Base-by-base conservation (phyloP, 495 filamentous ascomycete genomes). In the Penicillium fimorum region DNA sequence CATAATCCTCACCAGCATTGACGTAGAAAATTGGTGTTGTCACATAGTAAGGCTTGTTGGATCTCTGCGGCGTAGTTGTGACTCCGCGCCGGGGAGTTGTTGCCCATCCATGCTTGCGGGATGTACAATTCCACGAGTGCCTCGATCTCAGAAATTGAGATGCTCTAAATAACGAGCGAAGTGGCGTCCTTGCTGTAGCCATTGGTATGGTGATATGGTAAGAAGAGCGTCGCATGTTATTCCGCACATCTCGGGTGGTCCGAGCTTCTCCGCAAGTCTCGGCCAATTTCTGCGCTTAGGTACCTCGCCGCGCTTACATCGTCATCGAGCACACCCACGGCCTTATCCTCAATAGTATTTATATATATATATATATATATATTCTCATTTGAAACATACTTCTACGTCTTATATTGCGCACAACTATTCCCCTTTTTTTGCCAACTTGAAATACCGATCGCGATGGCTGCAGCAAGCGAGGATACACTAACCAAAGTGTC, bases 11-110 rank as follows among this genome's bases (percentile, higher is more conserved):
- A 95, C 92, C 86, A 22, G 92, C 90, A 81, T 99, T 99, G 71
- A 97, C 95, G 68, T 99, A 99, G 79, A 97, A 99, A 47, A 99
- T 99, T 7, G 94, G 94, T 7, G 90, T 92, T 4, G 94, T 97
- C 62, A 97, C 79, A 81, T 97, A 97, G 79, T 87, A 97, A 5
- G 95, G 92, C 77, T 98, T 97, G 60, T 79, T 75, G 40, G 66
- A 50, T 29, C 61, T 56, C 29, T 53, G 53, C 50, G 70, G 50
- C 25, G 59, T 60, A 25, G 74, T 71, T 50, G 73, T 72, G 54
- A 73, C 55, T 65, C 68, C 63, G 61, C 72, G 72, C 32, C 60
- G 65, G 54, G 62, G 45, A 32, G 58, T 53, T 8, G 56, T 48
- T 12, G 56, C 46, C 17, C 54, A 51, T 10, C 56, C 56, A 61